Evolutionary conservation across 352 stramenopile species (phyloP).

Genomic region (Phytophthora kernoviae): DNA sequence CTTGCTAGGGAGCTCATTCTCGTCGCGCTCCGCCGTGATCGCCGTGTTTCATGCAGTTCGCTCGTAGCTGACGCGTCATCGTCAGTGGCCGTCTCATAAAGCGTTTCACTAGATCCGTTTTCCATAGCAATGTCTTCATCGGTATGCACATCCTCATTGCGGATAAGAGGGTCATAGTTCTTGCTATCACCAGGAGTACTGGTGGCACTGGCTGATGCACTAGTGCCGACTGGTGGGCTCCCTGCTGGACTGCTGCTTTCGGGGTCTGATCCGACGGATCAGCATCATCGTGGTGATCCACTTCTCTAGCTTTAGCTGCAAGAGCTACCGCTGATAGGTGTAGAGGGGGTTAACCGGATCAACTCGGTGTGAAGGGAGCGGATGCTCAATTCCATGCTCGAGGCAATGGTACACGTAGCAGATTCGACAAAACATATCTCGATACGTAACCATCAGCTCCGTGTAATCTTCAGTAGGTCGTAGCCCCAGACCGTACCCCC

Average conservation of each 20-base stretch:
- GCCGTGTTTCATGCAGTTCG: slow-evolving; percentile 46
- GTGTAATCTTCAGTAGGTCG: slow-evolving; percentile 65
- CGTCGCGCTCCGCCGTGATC: slow-evolving; percentile 62
- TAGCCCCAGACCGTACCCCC: slow-evolving; percentile 49
- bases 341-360: slow-evolving; percentile 66
- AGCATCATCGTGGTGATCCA: slow-evolving; percentile 8
- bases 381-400: slow-evolving; percentile 88
- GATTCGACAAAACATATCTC: slow-evolving; percentile 92
- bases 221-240: slow-evolving; percentile 9
- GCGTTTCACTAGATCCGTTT: slow-evolving; percentile 7
- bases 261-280: slow-evolving; percentile 11
- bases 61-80: slow-evolving; percentile 16
- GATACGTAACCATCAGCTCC: slow-evolving; percentile 84
- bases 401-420: slow-evolving; percentile 94
- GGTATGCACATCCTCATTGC: slow-evolving; percentile 13
- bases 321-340: slow-evolving; percentile 46
- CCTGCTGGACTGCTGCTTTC: slow-evolving; percentile 20
- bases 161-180: neutral
- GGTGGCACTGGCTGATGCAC: slow-evolving; percentile 14
- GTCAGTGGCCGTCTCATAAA: slow-evolving; percentile 23
- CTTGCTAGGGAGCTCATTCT: slow-evolving; percentile 61
- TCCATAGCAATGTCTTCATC: slow-evolving; percentile 21
- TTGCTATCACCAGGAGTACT: slow-evolving; percentile 15
- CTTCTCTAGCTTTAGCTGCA: slow-evolving; percentile 17
- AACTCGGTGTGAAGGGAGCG: slow-evolving; percentile 54